Percentiles rank a stretch among this genome's conserved stretches.
phyloP scores from a whole-genome alignment of 305 asterid genomes.

The Petunia hybrid region DNA sequence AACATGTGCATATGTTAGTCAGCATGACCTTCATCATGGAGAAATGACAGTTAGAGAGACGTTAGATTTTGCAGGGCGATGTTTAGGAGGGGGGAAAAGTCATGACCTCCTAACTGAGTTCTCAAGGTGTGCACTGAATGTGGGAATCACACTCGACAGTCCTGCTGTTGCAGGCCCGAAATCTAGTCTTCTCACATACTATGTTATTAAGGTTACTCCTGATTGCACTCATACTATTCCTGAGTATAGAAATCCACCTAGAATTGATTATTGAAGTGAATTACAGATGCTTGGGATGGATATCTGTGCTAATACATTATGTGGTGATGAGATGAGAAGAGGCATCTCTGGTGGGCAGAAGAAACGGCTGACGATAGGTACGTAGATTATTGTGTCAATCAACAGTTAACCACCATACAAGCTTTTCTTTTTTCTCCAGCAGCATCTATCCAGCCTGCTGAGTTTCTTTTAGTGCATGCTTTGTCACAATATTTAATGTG shows the following conservation, averaged over 20 bases:
- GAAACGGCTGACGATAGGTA: slow-evolving; percentile 95
- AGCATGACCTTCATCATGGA: slow-evolving; percentile 93
- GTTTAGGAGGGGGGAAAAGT: slow-evolving; percentile 95
- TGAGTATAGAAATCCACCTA: slow-evolving; percentile 8
- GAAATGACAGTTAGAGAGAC: slow-evolving; percentile 98
- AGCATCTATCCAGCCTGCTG: background rate
- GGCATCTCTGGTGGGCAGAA: slow-evolving; percentile 99
- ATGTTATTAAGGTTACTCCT: slow-evolving; percentile 74
- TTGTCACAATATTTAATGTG: background rate
- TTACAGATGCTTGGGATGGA: slow-evolving; percentile 91
- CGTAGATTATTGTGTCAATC: slow-evolving; percentile 24
- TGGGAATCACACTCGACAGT: slow-evolving; percentile 83
- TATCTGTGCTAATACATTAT: slow-evolving; percentile 86
- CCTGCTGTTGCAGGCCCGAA: slow-evolving; percentile 91
- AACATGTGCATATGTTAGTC: slow-evolving; percentile 94
- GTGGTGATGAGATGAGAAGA: slow-evolving; percentile 91
- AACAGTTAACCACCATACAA: background rate
- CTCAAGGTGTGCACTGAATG: slow-evolving; percentile 80
- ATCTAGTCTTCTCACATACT: slow-evolving; percentile 88
- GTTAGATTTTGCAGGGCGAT: slow-evolving; percentile 81
- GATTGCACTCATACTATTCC: background rate
- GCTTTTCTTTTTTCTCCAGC: too few relatives aligned
- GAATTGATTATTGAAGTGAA: slow-evolving; percentile 20
- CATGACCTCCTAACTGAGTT: slow-evolving; percentile 85
- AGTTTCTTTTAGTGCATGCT: background rate